These are phyloP conservation scores for Trichosporon inkin DNA, from an alignment of 1,284 basidiomycete species.

Conservation along the genomic window DNA sequence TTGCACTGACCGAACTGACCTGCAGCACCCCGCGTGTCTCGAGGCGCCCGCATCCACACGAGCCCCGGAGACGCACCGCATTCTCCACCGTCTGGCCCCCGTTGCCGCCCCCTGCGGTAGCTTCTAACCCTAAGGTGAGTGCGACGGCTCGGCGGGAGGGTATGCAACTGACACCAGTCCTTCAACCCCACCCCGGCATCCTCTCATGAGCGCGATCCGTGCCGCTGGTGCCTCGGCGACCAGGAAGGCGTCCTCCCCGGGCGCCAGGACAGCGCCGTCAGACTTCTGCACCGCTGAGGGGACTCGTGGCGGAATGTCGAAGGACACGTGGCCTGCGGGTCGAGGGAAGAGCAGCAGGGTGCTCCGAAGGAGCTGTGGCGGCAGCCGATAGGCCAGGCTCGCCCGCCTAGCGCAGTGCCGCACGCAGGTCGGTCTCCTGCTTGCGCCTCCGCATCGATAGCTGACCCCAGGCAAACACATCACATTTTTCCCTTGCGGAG, in stretches of 20 bases:
- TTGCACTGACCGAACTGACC: neutral
- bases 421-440: neutral
- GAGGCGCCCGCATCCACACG: neutral
- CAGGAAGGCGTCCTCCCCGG: slow-evolving; percentile 10
- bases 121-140: slow-evolving; percentile 23
- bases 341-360: neutral
- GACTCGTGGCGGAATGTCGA: slow-evolving; percentile 7
- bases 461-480: too few species aligned
- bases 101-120: slow-evolving; percentile 6
- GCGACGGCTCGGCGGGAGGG: neutral
- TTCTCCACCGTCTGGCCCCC: neutral
- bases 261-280: slow-evolving; percentile 18
- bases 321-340: neutral
- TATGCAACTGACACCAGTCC: slow-evolving; percentile 15
- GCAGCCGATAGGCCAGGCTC: neutral
- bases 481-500: neutral
- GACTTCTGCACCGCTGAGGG: neutral
- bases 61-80: slow-evolving; percentile 17
- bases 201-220: slow-evolving; percentile 19
- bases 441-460: too few species aligned
- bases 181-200: slow-evolving; percentile 17
- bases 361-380: neutral
- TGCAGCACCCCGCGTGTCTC: neutral
- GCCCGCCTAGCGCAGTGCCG: neutral
- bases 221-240: slow-evolving; percentile 15